A percentile compares a stretch with the other conserved stretches of the same genome.
Conservation (phyloP, 306 rosid species). For the Lithocarpus polystachyus region DNA sequence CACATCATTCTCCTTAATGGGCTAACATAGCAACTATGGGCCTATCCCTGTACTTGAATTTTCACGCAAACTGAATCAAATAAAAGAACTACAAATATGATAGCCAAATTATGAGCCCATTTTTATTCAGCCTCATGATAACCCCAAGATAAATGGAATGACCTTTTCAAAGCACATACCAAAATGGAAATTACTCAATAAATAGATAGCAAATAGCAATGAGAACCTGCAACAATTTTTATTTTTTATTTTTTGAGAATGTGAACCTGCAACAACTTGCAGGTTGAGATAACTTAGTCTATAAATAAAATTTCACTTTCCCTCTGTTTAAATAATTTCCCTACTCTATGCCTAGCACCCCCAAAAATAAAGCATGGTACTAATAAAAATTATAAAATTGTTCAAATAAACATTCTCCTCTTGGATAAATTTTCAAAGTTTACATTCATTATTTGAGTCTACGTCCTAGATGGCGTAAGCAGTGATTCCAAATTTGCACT, state of each 20-base stretch:
- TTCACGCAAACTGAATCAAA: neutral
- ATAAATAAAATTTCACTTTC: neutral
- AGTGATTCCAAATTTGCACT: constrained; percentile 19
- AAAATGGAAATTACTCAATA: neutral
- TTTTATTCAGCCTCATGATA: no score
- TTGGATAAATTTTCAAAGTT: neutral
- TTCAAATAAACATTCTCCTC: neutral
- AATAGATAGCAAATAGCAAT: neutral
- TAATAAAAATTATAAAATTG: neutral
- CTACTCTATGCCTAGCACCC: neutral
- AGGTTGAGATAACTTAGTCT: neutral
- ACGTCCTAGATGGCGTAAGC: constrained; percentile 32
- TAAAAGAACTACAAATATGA: no score
- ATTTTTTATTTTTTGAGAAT: no score
- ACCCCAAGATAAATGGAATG: neutral
- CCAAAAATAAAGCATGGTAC: neutral
- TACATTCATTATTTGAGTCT: neutral
- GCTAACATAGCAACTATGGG: neutral
- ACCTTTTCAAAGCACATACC: neutral
- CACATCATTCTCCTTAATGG: neutral
- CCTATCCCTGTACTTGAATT: neutral
- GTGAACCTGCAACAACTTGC: neutral
- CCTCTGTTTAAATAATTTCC: neutral
- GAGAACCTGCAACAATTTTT: neutral
- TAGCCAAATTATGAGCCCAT: no score